phyloP scores from a whole-genome alignment of 2,329 filamentous ascomycete genomes.

The Colletotrichum brevisporum region DNA sequence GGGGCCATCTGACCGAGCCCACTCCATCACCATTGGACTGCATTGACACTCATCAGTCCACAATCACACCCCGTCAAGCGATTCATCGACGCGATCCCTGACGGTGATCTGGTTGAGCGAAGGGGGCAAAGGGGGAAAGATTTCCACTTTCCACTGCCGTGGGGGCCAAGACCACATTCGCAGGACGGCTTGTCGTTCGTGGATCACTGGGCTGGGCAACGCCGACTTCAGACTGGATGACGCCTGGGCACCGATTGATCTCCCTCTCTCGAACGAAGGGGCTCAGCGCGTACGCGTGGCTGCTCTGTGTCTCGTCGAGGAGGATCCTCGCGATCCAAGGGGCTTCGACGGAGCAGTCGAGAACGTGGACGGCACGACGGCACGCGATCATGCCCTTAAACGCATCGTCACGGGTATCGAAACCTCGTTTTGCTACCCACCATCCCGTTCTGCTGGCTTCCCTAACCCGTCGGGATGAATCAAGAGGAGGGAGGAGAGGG shows the following conservation, averaged over 20 bases:
- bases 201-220: slow-evolving; percentile 1
- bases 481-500: not conserved
- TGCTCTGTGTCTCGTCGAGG: slow-evolving; percentile 20
- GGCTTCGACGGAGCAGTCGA: not conserved
- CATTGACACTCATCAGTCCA: slow-evolving; percentile 35
- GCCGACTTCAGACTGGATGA: slow-evolving; percentile 17
- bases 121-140: not conserved
- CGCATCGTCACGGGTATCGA: slow-evolving; percentile 19
- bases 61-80: slow-evolving; percentile 16
- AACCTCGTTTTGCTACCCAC: slow-evolving; percentile 2
- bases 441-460: not conserved
- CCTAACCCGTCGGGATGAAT: not conserved
- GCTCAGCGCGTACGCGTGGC: slow-evolving; percentile 15
- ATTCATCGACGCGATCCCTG: slow-evolving; percentile 34
- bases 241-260: not conserved
- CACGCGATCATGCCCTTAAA: slow-evolving; percentile 15
- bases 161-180: slow-evolving; percentile 2
- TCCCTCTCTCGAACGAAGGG: not conserved
- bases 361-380: not conserved
- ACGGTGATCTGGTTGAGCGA: slow-evolving; percentile 19
- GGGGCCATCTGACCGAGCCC: not conserved
- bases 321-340: slow-evolving; percentile 24
- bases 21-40: slow-evolving; percentile 1
- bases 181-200: not conserved
- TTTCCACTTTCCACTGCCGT: not conserved